phyloP scores from a whole-genome alignment of 495 filamentous ascomycete species.

The Aspergillus sparsus region DNA sequence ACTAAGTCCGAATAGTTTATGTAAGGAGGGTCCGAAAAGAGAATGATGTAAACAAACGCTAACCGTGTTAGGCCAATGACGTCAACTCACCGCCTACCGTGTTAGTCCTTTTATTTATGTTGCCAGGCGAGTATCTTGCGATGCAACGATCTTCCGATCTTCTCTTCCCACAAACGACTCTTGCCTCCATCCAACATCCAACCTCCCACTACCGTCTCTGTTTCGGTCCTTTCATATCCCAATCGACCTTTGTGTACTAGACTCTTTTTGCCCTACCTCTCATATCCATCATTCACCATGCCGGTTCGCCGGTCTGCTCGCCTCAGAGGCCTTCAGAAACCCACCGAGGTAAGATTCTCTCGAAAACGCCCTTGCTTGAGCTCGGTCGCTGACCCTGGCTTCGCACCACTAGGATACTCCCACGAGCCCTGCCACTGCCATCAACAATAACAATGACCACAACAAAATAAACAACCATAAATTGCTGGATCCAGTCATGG shows the following conservation, averaged over 20 bases:
- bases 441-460: constrained; percentile 17
- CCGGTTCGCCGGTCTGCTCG: constrained; percentile 46
- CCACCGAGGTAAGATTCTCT: constrained; percentile 31
- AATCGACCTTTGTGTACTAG: neutral
- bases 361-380: constrained; percentile 20
- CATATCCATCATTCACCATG: constrained; percentile 25
- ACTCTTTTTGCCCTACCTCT: neutral
- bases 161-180: neutral
- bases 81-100: constrained; percentile 30
- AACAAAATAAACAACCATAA: constrained; percentile 15
- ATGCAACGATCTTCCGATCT: constrained; percentile 5
- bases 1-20: neutral
- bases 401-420: constrained; percentile 22
- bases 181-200: neutral
- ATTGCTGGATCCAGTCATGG: constrained; percentile 38
- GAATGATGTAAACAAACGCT: constrained; percentile 16
- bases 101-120: constrained; percentile 27
- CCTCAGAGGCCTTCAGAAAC: constrained; percentile 34
- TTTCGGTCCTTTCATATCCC: neutral
- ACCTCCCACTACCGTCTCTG: constrained; percentile 10
- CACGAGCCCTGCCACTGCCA: constrained; percentile 13
- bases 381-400: constrained; percentile 21
- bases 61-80: constrained; percentile 16
- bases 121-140: constrained; percentile 8
- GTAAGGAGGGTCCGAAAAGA: neutral